Conservation (phyloP, 805 yeast genomes). For the Saccharomycopsis lassenensis region DNA sequence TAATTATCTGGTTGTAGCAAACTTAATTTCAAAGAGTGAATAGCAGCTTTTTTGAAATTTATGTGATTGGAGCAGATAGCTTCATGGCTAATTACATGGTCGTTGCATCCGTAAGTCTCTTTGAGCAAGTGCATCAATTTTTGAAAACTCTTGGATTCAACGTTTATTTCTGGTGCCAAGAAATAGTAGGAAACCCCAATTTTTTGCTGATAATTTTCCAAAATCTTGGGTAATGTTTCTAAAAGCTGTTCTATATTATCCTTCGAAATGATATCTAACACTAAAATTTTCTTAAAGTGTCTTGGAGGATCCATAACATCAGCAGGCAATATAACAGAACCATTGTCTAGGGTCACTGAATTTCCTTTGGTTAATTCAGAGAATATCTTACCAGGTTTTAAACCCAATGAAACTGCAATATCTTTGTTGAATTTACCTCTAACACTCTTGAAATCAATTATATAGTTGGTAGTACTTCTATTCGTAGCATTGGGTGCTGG, state of each 20-base stretch:
- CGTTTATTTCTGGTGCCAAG: slow-evolving; percentile 52
- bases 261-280: slow-evolving; percentile 61
- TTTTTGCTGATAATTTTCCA: no score
- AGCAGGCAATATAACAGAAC: slow-evolving; percentile 47
- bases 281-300: slow-evolving; percentile 45
- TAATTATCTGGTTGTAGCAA: slow-evolving; percentile 34
- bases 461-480: slow-evolving; percentile 43
- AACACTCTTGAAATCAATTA: slow-evolving; percentile 52
- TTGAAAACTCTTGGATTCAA: slow-evolving; percentile 31
- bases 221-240: not conserved
- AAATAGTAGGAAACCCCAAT: no score
- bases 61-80: slow-evolving; percentile 49
- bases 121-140: slow-evolving; percentile 31
- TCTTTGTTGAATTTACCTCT: slow-evolving; percentile 68
- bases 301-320: slow-evolving; percentile 63
- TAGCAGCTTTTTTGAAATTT: slow-evolving; percentile 45
- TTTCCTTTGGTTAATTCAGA: slow-evolving; percentile 51
- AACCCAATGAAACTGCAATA: slow-evolving; percentile 57
- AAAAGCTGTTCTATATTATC: slow-evolving; percentile 31
- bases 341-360: slow-evolving; percentile 45
- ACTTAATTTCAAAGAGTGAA: slow-evolving; percentile 45
- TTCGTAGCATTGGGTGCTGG: slow-evolving; percentile 21
- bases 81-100: slow-evolving; percentile 69
- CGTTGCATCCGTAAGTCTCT: slow-evolving; percentile 34
- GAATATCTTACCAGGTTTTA: slow-evolving; percentile 53